phyloP scores from a whole-genome alignment of 176 grass and related monocot species.

The Dactylis glomerata region DNA sequence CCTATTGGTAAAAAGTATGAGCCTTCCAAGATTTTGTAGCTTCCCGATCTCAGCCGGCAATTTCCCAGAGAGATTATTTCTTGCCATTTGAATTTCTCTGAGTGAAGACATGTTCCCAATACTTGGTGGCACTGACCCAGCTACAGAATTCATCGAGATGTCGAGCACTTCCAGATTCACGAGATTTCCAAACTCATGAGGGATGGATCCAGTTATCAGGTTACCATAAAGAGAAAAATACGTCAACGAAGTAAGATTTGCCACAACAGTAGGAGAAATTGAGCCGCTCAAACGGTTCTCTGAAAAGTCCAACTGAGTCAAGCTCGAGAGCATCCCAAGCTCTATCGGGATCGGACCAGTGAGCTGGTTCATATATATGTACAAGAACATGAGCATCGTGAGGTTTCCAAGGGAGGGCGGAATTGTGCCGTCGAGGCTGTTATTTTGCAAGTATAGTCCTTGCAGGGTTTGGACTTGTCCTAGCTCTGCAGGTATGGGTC shows the following conservation, averaged over 20 bases:
- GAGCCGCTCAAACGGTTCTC: background rate
- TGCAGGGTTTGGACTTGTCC: background rate
- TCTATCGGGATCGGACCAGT: background rate
- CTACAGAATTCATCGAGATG: background rate
- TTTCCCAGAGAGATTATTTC: too few species aligned
- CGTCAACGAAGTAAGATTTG: background rate
- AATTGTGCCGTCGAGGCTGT: background rate
- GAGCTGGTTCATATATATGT: background rate
- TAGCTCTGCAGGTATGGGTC: conserved; percentile 6
- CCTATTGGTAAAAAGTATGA: background rate
- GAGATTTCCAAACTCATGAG: background rate
- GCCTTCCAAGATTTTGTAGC: background rate
- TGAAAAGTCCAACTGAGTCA: background rate
- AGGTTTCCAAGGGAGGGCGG: background rate
- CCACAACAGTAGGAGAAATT: background rate
- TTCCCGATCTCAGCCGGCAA: background rate
- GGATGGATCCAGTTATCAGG: background rate
- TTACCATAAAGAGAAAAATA: background rate
- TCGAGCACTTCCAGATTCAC: background rate
- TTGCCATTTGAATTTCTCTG: too few species aligned
- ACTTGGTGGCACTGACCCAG: background rate
- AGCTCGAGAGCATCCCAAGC: background rate
- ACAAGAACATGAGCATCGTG: background rate
- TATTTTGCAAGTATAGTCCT: background rate
- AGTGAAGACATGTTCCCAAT: background rate